Base-by-base conservation (phyloP, 2,329 filamentous ascomycete genomes). In the Epichloe glyceriae region DNA sequence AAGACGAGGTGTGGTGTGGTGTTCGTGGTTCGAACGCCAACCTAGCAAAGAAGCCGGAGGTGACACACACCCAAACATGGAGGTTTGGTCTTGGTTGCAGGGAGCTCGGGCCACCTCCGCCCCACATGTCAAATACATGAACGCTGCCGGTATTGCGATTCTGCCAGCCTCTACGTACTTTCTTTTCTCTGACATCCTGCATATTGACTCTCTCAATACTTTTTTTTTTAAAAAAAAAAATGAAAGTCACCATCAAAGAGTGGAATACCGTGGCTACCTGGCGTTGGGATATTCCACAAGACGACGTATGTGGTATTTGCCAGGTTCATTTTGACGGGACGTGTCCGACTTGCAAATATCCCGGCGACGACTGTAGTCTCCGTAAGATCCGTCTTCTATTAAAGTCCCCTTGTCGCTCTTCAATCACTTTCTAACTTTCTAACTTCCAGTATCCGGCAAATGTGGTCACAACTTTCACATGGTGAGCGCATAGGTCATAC, bases 401-500 rank as follows among this genome's bases (percentile, higher is more conserved):
- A 6, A 35, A 14, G 47, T 15, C 44, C 48, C 46, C 20, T 47
- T 26, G 15, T 17, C 35, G 11, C 22, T 47, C 17, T 4, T 2
- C 44, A 22, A 20, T 7, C 17, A 17, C 38, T 17, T 42, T 41
- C 46, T 48, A 26, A 48, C 46, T 11, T 12, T 2, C 1, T 1
- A 40, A 12, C n/a, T 17, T 10, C 17, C 60, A 96, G 91, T 96
- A 57, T 90, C 93, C 54, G 93, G 93, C 42, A 94, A 91, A 73
- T 98, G 93, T 70, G 91, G 89, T 5, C 93, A 98, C 67, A 95
- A 88, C 56, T 98, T 98, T 64, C 93, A 98, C 69, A 94, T 95
- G 87, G 89, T 94, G 68, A 58, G 74, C 56, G 15, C 42, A 14
- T 6, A 14, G 17, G 37, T n/a, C 44, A 35, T n/a, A 14, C 19